Conservation (phyloP, 2,329 filamentous ascomycete species). For the Colletotrichum neosansevieriae region DNA sequence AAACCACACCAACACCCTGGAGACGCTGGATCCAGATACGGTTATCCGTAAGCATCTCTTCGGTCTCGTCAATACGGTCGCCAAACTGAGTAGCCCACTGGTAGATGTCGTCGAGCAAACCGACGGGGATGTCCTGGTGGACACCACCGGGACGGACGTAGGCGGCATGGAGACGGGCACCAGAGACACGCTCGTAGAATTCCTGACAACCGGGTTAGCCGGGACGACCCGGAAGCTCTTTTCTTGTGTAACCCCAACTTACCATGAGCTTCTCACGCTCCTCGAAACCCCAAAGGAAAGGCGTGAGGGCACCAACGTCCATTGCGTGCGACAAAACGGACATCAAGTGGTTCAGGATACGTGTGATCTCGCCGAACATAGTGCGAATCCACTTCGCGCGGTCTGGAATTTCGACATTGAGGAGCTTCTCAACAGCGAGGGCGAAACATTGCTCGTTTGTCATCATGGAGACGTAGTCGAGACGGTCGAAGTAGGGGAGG, state of each 20-base stretch:
- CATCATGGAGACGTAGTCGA: constrained; percentile 99
- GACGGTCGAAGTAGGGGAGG: constrained; percentile 96
- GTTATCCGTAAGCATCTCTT: constrained; percentile 98
- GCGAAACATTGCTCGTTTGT: constrained; percentile 99
- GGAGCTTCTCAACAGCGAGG: constrained; percentile 94
- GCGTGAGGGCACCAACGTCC: constrained; percentile 98
- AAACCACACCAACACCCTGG: constrained; percentile 90
- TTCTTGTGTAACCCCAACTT: constrained; percentile 49
- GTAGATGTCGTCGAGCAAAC: constrained; percentile 98
- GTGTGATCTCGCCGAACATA: constrained; percentile 93
- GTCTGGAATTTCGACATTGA: constrained; percentile 96
- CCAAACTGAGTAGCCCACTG: constrained; percentile 99
- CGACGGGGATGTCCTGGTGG: constrained; percentile 92
- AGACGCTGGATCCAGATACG: constrained; percentile 98
- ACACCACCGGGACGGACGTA: constrained; percentile 98
- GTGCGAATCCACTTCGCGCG: constrained; percentile 98
- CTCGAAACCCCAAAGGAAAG: constrained; percentile 99
- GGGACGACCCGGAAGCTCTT: background rate
- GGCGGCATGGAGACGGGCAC: constrained; percentile 95
- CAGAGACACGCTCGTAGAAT: constrained; percentile 99
- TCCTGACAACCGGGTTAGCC: constrained; percentile 69
- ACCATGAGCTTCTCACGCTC: constrained; percentile 99
- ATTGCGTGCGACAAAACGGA: constrained; percentile 96
- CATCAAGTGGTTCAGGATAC: constrained; percentile 97
- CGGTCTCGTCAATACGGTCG: constrained; percentile 98